These are phyloP conservation scores for Cucurbita pepo DNA, from an alignment of 306 rosid species.

Conservation along the genomic window DNA sequence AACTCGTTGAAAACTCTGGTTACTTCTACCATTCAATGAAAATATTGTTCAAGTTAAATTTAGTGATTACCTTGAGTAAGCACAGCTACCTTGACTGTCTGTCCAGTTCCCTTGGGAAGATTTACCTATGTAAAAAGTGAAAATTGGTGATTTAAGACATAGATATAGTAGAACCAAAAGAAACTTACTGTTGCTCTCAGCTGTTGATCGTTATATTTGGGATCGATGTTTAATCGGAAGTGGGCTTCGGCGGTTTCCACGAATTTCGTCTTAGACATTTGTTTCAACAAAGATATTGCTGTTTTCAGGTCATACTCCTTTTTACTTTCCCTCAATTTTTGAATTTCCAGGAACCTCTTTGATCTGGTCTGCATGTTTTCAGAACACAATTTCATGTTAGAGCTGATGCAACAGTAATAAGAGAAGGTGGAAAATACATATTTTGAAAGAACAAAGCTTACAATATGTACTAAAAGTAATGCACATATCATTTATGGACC, in stretches of 20 bases:
- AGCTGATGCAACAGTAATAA: neutral
- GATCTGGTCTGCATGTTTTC: conserved; percentile 42
- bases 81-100: conserved; percentile 80
- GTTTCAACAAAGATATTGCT: conserved; percentile 65
- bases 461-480: neutral
- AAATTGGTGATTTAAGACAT: neutral
- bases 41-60: neutral
- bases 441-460: neutral
- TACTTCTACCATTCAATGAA: neutral
- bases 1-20: neutral
- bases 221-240: conserved; percentile 96
- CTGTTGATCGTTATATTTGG: conserved; percentile 94
- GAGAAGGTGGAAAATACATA: neutral
- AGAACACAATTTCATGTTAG: neutral
- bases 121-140: conserved; percentile 35
- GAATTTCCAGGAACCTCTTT: conserved; percentile 95
- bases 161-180: neutral
- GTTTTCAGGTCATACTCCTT: conserved; percentile 65
- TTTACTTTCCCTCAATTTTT: conserved; percentile 70
- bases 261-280: conserved; percentile 57
- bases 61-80: conserved; percentile 79
- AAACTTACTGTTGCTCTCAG: conserved; percentile 90
- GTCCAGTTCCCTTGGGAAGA: conserved; percentile 98
- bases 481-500: neutral
- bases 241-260: conserved; percentile 93